Conservation (phyloP, 352 stramenopile genomes). For the Paralagenidium karlingii region DNA sequence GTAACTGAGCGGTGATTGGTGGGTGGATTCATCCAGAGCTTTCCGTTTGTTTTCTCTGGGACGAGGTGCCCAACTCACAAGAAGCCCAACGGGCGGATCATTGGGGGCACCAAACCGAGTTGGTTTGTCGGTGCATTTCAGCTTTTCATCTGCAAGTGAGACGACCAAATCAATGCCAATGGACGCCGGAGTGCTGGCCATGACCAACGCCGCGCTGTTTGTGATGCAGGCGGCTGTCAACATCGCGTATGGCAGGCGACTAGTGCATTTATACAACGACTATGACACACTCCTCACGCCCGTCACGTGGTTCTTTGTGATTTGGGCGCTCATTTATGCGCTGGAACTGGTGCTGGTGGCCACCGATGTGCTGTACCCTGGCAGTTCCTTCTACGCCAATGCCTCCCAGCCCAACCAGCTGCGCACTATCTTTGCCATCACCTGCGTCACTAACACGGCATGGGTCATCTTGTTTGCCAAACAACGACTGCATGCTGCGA, state of each 20-base stretch:
- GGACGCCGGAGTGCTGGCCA: conserved; percentile 32
- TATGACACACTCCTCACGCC: conserved; percentile 68
- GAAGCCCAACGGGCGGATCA: too few relatives aligned
- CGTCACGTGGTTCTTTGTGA: conserved; percentile 34
- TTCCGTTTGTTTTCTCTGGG: too few relatives aligned
- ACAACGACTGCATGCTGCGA: conserved; percentile 36
- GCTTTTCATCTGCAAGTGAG: background rate
- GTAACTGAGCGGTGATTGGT: too few relatives aligned
- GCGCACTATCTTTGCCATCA: conserved; percentile 43
- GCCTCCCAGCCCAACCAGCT: conserved; percentile 49
- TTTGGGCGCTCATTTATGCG: conserved; percentile 63
- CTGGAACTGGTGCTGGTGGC: conserved; percentile 45
- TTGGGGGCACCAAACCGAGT: too few relatives aligned
- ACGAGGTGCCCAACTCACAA: too few relatives aligned
- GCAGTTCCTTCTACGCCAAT: conserved; percentile 58
- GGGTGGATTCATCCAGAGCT: too few relatives aligned
- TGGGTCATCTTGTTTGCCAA: conserved; percentile 53
- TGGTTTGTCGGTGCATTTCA: too few relatives aligned
- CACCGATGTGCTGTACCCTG: conserved; percentile 48
- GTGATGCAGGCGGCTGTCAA: conserved; percentile 48
- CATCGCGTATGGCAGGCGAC: conserved; percentile 41
- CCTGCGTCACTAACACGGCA: conserved; percentile 48
- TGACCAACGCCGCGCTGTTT: conserved; percentile 48
- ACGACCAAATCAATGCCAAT: conserved; percentile 8
- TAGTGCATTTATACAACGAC: conserved; percentile 28